phyloP scores from a whole-genome alignment of 2,329 filamentous ascomycete genomes.

The Alternaria angustiovoidea region DNA sequence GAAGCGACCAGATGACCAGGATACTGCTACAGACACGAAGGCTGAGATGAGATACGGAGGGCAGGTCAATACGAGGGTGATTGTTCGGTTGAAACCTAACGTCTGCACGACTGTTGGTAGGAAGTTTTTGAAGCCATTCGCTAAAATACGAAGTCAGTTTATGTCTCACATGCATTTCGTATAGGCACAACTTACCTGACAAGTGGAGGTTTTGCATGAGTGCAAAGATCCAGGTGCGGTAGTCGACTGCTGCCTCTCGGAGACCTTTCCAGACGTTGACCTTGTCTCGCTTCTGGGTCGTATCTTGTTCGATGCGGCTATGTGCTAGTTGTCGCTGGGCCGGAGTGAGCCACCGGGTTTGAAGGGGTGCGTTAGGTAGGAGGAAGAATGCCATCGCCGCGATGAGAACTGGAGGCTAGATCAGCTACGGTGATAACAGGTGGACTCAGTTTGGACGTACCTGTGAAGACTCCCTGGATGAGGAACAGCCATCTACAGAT shows the following conservation, averaged over 20 bases:
- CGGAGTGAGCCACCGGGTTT: slow-evolving; percentile 54
- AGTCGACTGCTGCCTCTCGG: slow-evolving; percentile 24
- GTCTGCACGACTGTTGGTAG: slow-evolving; percentile 45
- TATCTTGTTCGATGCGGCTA: slow-evolving; percentile 53
- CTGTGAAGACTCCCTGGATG: slow-evolving; percentile 50
- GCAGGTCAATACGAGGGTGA: slow-evolving; percentile 39
- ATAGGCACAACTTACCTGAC: not conserved
- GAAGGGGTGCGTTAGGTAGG: slow-evolving; percentile 36
- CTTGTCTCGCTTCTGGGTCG: slow-evolving; percentile 44
- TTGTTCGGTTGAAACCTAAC: slow-evolving; percentile 40
- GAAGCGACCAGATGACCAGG: slow-evolving; percentile 35
- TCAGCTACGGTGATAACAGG: not conserved
- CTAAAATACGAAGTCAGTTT: not conserved
- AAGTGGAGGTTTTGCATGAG: slow-evolving; percentile 29
- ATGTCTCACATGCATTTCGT: too few species aligned
- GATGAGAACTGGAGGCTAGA: not conserved
- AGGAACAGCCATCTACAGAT: slow-evolving; percentile 51
- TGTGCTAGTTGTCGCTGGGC: slow-evolving; percentile 52
- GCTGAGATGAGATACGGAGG: slow-evolving; percentile 46
- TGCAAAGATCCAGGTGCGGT: slow-evolving; percentile 25
- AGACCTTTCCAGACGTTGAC: slow-evolving; percentile 29
- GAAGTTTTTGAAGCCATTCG: slow-evolving; percentile 37
- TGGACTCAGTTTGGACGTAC: not conserved
- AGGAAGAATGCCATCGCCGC: slow-evolving; percentile 24
- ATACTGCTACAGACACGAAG: slow-evolving; percentile 28